phyloP scores from a whole-genome alignment of 2,329 filamentous ascomycete genomes.

The Ceratocystis variospora region DNA sequence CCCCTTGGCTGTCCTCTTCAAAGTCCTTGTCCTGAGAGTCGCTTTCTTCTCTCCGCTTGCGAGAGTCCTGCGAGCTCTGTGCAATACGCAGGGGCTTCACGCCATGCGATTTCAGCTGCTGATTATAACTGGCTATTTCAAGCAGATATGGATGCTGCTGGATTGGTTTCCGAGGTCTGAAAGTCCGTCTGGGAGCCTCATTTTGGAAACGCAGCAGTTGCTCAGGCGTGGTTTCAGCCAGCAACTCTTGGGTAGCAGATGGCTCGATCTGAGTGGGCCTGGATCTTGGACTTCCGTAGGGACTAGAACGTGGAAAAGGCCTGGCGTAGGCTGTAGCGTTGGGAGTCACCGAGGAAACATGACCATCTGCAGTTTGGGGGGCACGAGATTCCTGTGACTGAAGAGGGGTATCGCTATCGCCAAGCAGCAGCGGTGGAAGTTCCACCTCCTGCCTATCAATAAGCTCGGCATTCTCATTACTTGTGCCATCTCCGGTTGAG shows the following conservation, averaged over 20 bases:
- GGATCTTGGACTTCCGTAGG: background rate
- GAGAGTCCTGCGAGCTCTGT: slow-evolving; percentile 24
- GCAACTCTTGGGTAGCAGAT: background rate
- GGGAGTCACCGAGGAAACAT: background rate
- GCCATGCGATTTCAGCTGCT: slow-evolving; percentile 39
- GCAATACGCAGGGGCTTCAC: slow-evolving; percentile 38
- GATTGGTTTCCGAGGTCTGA: slow-evolving; percentile 47
- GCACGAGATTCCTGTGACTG: background rate
- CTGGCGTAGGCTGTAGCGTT: background rate
- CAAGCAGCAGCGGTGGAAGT: background rate
- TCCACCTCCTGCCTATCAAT: background rate
- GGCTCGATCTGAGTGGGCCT: background rate
- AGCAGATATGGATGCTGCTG: slow-evolving; percentile 46
- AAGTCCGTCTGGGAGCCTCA: slow-evolving; percentile 28
- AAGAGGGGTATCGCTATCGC: background rate
- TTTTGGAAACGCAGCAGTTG: slow-evolving; percentile 8
- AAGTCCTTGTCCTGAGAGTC: slow-evolving; percentile 39
- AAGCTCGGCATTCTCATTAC: background rate
- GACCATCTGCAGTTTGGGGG: background rate
- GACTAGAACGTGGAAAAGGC: background rate
- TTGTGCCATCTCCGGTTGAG: background rate
- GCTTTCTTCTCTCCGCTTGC: slow-evolving; percentile 26
- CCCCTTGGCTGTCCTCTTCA: slow-evolving; percentile 37
- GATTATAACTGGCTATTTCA: slow-evolving; percentile 42
- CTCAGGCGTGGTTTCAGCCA: slow-evolving; percentile 4